Percentiles rank a stretch among this genome's conserved stretches.
These are phyloP conservation scores for Annona cherimola DNA, from an alignment of 164 flowering plant genomes.

Conservation along the genomic window DNA sequence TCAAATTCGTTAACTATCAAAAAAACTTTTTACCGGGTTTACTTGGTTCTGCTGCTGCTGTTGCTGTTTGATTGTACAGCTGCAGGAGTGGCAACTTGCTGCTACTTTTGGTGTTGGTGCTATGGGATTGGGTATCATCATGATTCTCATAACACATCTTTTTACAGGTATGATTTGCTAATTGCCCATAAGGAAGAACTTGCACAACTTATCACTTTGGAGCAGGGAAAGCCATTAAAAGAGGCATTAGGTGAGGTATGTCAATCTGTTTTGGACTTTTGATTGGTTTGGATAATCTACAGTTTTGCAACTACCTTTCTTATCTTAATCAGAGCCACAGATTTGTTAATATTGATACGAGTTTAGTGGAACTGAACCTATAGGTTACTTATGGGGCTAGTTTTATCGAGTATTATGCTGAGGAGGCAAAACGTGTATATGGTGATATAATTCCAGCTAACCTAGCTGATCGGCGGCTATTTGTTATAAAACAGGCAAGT, in stretches of 20 bases:
- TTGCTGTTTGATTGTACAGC: too few species aligned
- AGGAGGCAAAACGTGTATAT: conserved; percentile 94
- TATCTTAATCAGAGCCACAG: neutral
- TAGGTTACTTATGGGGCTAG: conserved; percentile 85
- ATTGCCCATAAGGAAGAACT: conserved; percentile 84
- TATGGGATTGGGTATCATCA: neutral
- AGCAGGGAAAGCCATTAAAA: conserved; percentile 94
- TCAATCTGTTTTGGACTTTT: neutral
- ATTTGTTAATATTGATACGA: neutral
- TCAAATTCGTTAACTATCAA: too few species aligned
- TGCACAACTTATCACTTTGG: conserved; percentile 91
- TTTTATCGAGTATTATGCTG: conserved; percentile 87
- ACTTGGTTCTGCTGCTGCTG: too few species aligned
- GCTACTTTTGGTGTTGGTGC: too few species aligned
- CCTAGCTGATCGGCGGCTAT: conserved; percentile 72
- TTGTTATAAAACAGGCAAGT: conserved; percentile 83
- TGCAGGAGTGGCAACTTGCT: too few species aligned
- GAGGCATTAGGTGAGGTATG: conserved; percentile 95
- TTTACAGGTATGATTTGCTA: conserved; percentile 75
- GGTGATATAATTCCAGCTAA: conserved; percentile 93
- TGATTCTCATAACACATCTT: conserved; percentile 6
- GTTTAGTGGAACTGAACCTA: neutral
- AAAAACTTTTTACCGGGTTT: too few species aligned
- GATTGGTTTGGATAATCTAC: conserved; percentile 1
- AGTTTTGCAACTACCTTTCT: neutral